phyloP scores from a whole-genome alignment of 768 basidiomycete genomes.

The Nidula microcarpa region DNA sequence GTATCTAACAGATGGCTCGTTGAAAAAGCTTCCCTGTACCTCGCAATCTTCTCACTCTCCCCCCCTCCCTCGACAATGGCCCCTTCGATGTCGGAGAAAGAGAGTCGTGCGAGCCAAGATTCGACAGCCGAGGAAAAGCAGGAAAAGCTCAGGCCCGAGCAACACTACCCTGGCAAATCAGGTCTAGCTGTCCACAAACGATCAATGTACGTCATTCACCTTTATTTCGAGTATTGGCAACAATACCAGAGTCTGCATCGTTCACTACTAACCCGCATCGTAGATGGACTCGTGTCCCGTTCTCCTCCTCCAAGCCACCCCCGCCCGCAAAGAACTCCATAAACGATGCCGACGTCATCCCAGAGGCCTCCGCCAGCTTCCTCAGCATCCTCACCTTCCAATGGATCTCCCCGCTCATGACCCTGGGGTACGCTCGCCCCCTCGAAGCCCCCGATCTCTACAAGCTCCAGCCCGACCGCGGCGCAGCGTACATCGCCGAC shows the following conservation, averaged over 20 bases:
- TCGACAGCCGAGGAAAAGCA: background rate
- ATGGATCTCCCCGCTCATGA: constrained; percentile 74
- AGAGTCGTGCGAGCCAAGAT: background rate
- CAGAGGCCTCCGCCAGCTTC: constrained; percentile 63
- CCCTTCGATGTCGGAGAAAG: background rate
- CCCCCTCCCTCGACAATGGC: background rate
- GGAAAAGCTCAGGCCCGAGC: background rate
- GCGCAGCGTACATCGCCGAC: constrained; percentile 57
- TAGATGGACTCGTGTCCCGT: constrained; percentile 33
- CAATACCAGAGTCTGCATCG: background rate
- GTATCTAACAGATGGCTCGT: too few relatives aligned
- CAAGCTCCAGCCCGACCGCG: constrained; percentile 64
- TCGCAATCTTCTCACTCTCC: background rate
- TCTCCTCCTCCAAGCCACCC: constrained; percentile 33
- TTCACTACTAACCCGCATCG: too few relatives aligned
- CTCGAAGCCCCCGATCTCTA: constrained; percentile 80
- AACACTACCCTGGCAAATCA: background rate
- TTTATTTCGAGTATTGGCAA: background rate
- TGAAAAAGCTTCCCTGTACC: background rate
- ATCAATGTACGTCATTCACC: background rate
- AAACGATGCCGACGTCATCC: constrained; percentile 58
- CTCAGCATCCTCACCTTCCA: constrained; percentile 60
- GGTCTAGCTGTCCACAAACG: background rate
- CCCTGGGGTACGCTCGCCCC: constrained; percentile 75
- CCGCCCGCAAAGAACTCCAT: constrained; percentile 49